phyloP scores from a whole-genome alignment of 495 filamentous ascomycete genomes.

The Evernia prunastri region DNA sequence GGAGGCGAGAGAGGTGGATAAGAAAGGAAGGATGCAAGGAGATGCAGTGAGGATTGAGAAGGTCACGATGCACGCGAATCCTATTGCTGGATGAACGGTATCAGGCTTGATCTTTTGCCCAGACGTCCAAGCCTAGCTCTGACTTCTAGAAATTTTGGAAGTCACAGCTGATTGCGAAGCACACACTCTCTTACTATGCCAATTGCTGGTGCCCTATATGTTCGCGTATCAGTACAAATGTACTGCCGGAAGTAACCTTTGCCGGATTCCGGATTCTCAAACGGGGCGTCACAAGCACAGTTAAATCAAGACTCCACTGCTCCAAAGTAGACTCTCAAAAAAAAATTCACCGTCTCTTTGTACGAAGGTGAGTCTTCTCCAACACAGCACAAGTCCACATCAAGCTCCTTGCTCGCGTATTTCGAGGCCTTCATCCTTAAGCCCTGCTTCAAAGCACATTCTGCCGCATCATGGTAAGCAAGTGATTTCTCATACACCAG shows the following conservation, averaged over 20 bases:
- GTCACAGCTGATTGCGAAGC: not conserved
- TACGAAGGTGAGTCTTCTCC: not conserved
- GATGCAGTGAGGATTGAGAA: constrained; percentile 29
- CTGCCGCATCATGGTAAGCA: not conserved
- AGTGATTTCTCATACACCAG: not conserved
- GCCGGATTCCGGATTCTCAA: not conserved
- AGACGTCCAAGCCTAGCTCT: not conserved
- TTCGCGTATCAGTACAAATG: not conserved
- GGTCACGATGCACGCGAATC: constrained; percentile 91
- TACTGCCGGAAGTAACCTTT: not conserved
- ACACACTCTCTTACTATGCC: not conserved
- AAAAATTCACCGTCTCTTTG: not conserved
- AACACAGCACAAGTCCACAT: not conserved
- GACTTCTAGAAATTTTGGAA: not conserved
- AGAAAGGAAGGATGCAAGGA: constrained; percentile 74
- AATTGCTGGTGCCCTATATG: not conserved
- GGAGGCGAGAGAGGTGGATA: constrained; percentile 83
- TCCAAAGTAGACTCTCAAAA: not conserved
- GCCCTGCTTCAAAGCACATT: not conserved
- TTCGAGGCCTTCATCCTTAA: not conserved
- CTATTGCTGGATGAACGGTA: constrained; percentile 50
- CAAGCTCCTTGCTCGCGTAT: not conserved
- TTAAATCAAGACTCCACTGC: not conserved
- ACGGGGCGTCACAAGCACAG: not conserved
- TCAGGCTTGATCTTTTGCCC: not conserved